Conservation (phyloP, 257 asterid species). For the Salvia hispanica region DNA sequence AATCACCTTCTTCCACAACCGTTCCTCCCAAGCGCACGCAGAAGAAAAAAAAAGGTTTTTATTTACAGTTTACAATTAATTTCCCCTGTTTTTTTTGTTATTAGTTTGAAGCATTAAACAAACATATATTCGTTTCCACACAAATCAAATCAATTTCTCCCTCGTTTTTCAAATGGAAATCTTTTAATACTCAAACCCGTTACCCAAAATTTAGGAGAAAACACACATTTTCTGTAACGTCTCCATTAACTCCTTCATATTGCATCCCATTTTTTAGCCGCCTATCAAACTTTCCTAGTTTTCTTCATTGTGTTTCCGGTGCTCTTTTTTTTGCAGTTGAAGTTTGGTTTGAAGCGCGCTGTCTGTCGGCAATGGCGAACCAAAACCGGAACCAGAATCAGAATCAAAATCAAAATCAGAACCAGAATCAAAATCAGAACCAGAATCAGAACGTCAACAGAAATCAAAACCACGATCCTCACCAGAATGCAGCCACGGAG, state of each 20-base stretch:
- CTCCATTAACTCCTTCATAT: conserved; percentile 37
- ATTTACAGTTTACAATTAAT: too few species aligned
- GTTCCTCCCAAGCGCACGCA: too few species aligned
- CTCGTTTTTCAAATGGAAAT: conserved; percentile 1
- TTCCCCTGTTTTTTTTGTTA: too few species aligned
- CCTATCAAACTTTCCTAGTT: background rate
- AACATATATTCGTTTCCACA: too few species aligned
- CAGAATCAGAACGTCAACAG: conserved; percentile 34
- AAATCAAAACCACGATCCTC: conserved; percentile 28
- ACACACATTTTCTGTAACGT: conserved; percentile 42
- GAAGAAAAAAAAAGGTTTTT: too few species aligned
- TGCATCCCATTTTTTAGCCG: conserved; percentile 39
- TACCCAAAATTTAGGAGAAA: conserved; percentile 41
- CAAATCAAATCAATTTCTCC: background rate
- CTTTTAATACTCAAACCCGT: conserved; percentile 28
- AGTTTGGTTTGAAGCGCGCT: background rate
- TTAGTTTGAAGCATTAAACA: too few species aligned
- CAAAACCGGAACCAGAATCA: conserved; percentile 37
- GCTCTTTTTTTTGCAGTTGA: conserved; percentile 18
- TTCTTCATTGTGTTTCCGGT: conserved; percentile 1
- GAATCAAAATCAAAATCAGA: conserved; percentile 31
- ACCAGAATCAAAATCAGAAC: conserved; percentile 31
- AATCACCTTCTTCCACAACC: too few species aligned
- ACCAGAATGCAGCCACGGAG: conserved; percentile 18
- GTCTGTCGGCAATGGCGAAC: conserved; percentile 34